Evolutionary conservation across 2,329 filamentous ascomycete genomes (phyloP).

Genomic region (Hypoxylon sp.): DNA sequence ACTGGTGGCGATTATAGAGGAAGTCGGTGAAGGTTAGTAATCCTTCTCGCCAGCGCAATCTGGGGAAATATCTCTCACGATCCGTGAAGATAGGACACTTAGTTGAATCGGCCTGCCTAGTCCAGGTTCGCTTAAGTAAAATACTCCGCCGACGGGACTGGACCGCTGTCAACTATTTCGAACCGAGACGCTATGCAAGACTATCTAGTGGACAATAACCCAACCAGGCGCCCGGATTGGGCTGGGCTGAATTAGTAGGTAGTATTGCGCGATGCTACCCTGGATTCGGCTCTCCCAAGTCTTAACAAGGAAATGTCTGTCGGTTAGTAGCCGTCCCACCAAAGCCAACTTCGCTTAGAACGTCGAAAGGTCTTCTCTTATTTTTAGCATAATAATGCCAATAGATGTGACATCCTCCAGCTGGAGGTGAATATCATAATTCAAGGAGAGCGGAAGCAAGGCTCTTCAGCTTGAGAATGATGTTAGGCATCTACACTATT

Average conservation of each 20-base stretch:
- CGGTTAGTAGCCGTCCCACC: constrained; percentile 32
- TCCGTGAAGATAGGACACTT: neutral
- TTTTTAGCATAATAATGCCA: neutral
- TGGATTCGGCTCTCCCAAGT: constrained; percentile 24
- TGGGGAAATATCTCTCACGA: neutral
- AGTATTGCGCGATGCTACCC: constrained; percentile 27
- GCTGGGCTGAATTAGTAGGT: constrained; percentile 37
- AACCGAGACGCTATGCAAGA: constrained; percentile 39
- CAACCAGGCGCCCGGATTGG: constrained; percentile 43
- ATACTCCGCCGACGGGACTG: constrained; percentile 21
- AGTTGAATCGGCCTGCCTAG: constrained; percentile 3
- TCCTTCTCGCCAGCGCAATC: neutral
- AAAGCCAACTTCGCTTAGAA: constrained; percentile 37
- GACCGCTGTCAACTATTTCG: constrained; percentile 28
- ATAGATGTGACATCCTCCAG: neutral
- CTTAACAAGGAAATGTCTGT: constrained; percentile 24
- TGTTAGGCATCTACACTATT: neutral
- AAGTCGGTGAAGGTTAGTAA: neutral
- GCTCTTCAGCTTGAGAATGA: neutral
- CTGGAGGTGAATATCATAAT: neutral
- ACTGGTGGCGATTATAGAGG: neutral
- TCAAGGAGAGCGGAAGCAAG: neutral
- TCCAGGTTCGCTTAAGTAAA: constrained; percentile 33
- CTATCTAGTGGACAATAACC: constrained; percentile 36
- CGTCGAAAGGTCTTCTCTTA: constrained; percentile 15